Evolutionary conservation across 257 asterid genomes (phyloP), one percentile per base, ranked within the genome.

Genomic region (Leptodermis oblonga): DNA sequence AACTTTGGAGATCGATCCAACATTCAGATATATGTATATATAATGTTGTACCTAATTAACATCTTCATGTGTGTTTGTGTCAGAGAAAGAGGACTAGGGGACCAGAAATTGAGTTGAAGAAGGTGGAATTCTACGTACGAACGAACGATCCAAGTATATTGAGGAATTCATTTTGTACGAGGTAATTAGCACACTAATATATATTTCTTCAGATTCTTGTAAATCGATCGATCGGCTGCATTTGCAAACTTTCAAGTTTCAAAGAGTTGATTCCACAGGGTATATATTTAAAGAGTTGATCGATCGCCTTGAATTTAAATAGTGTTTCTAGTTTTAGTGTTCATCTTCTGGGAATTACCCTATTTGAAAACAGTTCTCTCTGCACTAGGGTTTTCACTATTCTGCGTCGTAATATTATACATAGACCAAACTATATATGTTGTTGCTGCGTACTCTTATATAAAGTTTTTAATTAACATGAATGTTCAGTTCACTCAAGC

Each of bases 371-470:
- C 45, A 41, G 10, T 8, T 36, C 1, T 34, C 37, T 55, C 12
- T 41, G 2, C 42, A 28, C n/a, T 25, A 48, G 75, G 67, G 59
- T 59, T 70, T 70, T 45, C 14, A 45, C 3, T n/a, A 51, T 51
- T 51, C 45, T 39, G 11, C 5, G 45, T n/a, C n/a, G n/a, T n/a
- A n/a, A n/a, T n/a, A n/a, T n/a, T n/a, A n/a, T n/a, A n/a, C n/a
- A n/a, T n/a, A n/a, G n/a, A n/a, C n/a, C n/a, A n/a, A n/a, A n/a
- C n/a, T n/a, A n/a, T n/a, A n/a, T n/a, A n/a, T n/a, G n/a, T n/a
- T n/a, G n/a, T n/a, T n/a, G n/a, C n/a, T n/a, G n/a, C n/a, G n/a
- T n/a, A n/a, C n/a, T n/a, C n/a, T n/a, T n/a, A n/a, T n/a, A n/a
- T n/a, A n/a, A n/a, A n/a, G n/a, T n/a, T n/a, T n/a, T n/a, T n/a